Evolutionary conservation across 2,329 filamentous ascomycete species (phyloP), one percentile per base, ranked within the genome.

Genomic region (Aureobasidium subglaciale): DNA sequence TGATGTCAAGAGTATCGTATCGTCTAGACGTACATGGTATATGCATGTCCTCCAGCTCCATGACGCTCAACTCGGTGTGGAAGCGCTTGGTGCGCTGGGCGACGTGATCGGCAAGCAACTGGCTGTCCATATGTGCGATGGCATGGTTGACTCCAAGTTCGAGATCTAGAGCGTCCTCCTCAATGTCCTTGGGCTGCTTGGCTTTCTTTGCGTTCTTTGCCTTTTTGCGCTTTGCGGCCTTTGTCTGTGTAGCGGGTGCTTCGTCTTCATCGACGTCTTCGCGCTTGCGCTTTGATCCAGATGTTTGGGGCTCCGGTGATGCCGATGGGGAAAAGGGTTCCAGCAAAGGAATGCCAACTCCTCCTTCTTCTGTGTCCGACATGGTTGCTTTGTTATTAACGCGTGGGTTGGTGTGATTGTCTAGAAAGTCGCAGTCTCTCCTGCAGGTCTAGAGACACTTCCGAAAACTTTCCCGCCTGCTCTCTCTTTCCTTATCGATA

Each of bases 11-110:
- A 11, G 1, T n/a, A 13, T 40, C 48, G 34, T n/a, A 16, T 34
- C 16, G 11, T 46, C 5, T 20, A 18, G n/a, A 25, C 75, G 63
- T 77, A 90, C 89, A 85, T 62, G 89, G 84, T 52, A 97, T 78
- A 55, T 87, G 85, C 65, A 89, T 76, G 67, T 96, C 91, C 56
- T 88, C 85, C 29, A 95, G 75, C 72, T 99, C 93, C 37, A 97
- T 81, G 0, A 84, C 76, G 63, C 88, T 96, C 64, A 96, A 71
- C 52, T 96, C 86, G 25, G 81, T 83, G 54, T 90, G 88, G 65
- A 92, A 95, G 22, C 86, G 80, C 61, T 80, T 83, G 53, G 88
- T 86, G 66, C 87, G 83, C 66, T 93, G 86, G 6, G 87, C 87
- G 59, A 96, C 77, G 68, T 96, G 85, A 68, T 96, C 92, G 1